Base-by-base conservation (phyloP, 1,139 yeast species). In the Trichomonascaceae sp. region DNA sequence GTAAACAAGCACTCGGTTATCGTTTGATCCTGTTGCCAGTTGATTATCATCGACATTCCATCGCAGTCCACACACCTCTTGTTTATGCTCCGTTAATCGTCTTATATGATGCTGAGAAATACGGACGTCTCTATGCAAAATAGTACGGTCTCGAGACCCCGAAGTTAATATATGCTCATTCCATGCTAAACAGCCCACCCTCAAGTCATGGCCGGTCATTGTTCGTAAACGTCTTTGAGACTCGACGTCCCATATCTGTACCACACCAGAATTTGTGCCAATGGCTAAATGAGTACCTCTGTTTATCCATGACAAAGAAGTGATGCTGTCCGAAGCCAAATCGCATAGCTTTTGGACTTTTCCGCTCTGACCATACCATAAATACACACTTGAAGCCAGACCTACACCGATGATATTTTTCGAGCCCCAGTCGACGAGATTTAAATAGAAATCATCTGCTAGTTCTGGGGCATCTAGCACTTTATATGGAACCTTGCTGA, bases 401-500 rank as follows among this genome's bases (percentile, higher is more conserved):
- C 97, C 98, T 9, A 93, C 99, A 0, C 95, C 96, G 43, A 93
- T 72, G 30, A 87, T 74, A 69, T 91, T 96, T 58, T 85, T 90
- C 39, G 88, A 82, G 0, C 98, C 96, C 99, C 99, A 93, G 68
- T 93, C 98, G 1, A 93, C 87, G 57, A 93, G 74, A 66, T 93
- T 95, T 47, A 90, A 76, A 67, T 93, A 93, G 66, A 91, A 93
- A 69, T 93, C 98, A 68, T 95, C 99, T 10, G 90, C 87, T 43
- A 95, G 74, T 56, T 90, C 96, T 0, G 99, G 99, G 0, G 99
- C 99, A 72, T 93, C 99, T 47, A 93, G 78, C 2, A 93, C 97
- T 57, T 96, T 78, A 66, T 87, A 90, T 0, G 99, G 99, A 0
- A 90, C 89, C 65, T 87, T 88, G 12, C 91, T 78, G 8, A 93